phyloP scores from a whole-genome alignment of 352 stramenopile species.

The Hyaloperonospora arabidopsidis region DNA sequence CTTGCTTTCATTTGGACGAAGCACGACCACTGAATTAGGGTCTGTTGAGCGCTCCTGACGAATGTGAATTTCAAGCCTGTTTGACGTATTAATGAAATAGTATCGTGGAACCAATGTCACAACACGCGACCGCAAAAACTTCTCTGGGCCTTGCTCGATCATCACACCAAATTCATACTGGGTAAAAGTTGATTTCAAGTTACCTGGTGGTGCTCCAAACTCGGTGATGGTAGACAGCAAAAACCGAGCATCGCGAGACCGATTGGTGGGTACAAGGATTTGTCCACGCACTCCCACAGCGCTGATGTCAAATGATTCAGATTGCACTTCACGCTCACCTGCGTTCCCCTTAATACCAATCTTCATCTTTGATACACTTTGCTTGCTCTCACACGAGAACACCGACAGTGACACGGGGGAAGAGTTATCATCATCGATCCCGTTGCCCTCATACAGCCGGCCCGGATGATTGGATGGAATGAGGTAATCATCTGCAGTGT shows the following conservation, averaged over 20 bases:
- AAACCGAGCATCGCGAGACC: conserved; percentile 33
- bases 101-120: conserved; percentile 77
- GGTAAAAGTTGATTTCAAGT: conserved; percentile 36
- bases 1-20: conserved; percentile 53
- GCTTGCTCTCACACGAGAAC: conserved; percentile 59
- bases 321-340: conserved; percentile 48
- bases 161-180: conserved; percentile 83
- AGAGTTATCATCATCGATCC: conserved; percentile 15
- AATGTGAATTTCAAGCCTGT: conserved; percentile 54
- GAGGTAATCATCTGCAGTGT: conserved; percentile 52
- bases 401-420: conserved; percentile 56
- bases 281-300: conserved; percentile 67
- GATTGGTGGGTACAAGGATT: conserved; percentile 51
- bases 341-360: conserved; percentile 47
- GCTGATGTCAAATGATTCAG: conserved; percentile 70
- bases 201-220: conserved; percentile 21
- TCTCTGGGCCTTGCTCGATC: conserved; percentile 71
- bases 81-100: conserved; percentile 73
- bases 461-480: conserved; percentile 43
- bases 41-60: conserved; percentile 49
- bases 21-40: conserved; percentile 28
- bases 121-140: conserved; percentile 69
- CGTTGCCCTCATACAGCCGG: conserved; percentile 22
- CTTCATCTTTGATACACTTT: conserved; percentile 66
- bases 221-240: conserved; percentile 49